A percentile compares a stretch with the other conserved stretches of the same genome.
Evolutionary conservation across 2,329 filamentous ascomycete species (phyloP).

Genomic region (Ploettnerulaceae sp.): DNA sequence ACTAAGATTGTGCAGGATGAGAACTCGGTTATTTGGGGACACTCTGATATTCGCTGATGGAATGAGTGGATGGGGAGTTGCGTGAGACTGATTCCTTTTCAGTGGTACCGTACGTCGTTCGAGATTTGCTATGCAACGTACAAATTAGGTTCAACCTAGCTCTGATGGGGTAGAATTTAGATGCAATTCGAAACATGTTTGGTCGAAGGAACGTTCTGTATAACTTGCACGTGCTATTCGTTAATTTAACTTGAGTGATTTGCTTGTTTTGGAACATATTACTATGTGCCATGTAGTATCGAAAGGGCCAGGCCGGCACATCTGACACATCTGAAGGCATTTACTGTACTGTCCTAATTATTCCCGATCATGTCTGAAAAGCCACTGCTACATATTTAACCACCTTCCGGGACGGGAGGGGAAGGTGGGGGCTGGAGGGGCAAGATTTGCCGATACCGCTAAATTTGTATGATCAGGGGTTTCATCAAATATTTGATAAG

Average conservation of each 20-base stretch:
- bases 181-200: slow-evolving; percentile 9
- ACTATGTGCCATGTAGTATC: too few species aligned
- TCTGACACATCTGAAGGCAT: too few species aligned
- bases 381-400: too few species aligned
- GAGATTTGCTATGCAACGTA: slow-evolving; percentile 8
- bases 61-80: slow-evolving; percentile 8
- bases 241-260: too few species aligned
- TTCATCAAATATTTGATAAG: too few species aligned
- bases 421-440: slow-evolving; percentile 6
- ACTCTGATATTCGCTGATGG: slow-evolving; percentile 14
- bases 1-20: slow-evolving; percentile 13
- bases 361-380: too few species aligned
- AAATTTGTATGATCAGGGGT: too few species aligned
- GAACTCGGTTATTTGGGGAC: slow-evolving; percentile 10
- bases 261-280: too few species aligned
- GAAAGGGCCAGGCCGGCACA: too few species aligned
- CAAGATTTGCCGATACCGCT: slow-evolving; percentile 3
- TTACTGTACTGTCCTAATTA: too few species aligned
- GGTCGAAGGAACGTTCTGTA: background rate
- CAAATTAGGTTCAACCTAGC: slow-evolving; percentile 1
- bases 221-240: background rate
- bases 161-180: background rate
- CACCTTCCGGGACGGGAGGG: too few species aligned
- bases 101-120: slow-evolving; percentile 3
- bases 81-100: slow-evolving; percentile 20